Percentiles rank a stretch among this genome's conserved stretches.
Conservation (phyloP, 805 yeast species). For the Priceomyces castillae region DNA sequence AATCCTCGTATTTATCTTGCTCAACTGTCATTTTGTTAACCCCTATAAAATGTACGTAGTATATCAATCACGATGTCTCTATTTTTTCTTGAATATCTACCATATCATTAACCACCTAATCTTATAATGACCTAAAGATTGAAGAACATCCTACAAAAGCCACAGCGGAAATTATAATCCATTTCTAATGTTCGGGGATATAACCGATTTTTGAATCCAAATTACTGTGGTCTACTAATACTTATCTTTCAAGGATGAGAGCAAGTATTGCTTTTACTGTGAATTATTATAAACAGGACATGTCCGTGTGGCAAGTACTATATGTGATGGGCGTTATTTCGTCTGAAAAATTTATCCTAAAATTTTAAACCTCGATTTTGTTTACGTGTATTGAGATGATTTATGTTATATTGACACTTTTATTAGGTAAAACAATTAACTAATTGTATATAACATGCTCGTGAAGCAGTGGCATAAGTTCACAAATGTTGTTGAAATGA, state of each 20-base stretch:
- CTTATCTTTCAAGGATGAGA: slow-evolving; percentile 33
- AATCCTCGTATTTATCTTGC: slow-evolving; percentile 1
- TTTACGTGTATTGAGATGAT: slow-evolving; percentile 46
- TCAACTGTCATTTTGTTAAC: background rate
- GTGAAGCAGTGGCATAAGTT: slow-evolving; percentile 2
- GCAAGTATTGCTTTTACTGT: slow-evolving; percentile 31
- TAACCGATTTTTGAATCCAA: background rate
- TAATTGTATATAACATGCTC: slow-evolving; percentile 6
- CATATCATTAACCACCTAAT: background rate
- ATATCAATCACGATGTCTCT: no score
- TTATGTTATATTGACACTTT: slow-evolving; percentile 53
- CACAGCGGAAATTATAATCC: slow-evolving; percentile 8
- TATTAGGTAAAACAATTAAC: background rate
- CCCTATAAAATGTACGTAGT: no score
- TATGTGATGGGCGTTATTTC: slow-evolving; percentile 59
- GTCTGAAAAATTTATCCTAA: slow-evolving; percentile 46
- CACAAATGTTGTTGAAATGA: slow-evolving; percentile 4
- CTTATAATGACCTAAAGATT: background rate
- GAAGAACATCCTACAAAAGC: no score
- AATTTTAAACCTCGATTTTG: slow-evolving; percentile 52
- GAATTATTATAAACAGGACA: slow-evolving; percentile 44
- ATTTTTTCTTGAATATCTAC: no score
- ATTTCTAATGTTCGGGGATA: background rate
- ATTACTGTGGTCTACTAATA: slow-evolving; percentile 8
- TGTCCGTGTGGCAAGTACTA: slow-evolving; percentile 57